Evolutionary conservation across 768 basidiomycete species (phyloP).

Genomic region (Postia placenta): DNA sequence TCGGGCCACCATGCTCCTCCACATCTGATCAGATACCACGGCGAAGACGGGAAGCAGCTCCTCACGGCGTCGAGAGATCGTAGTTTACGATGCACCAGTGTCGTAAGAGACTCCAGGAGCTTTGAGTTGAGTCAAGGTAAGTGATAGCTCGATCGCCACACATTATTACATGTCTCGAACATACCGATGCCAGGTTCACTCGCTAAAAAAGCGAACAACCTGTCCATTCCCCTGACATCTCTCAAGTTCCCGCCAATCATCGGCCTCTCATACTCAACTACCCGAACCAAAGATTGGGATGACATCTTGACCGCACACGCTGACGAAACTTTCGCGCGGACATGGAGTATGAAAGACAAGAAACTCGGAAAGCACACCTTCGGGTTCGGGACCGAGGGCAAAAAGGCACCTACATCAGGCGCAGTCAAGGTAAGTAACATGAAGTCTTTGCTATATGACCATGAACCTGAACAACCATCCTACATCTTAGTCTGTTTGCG

Average conservation of each 20-base stretch:
- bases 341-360: constrained; percentile 86
- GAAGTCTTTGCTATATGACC: not conserved
- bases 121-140: constrained; percentile 92
- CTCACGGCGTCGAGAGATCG: constrained; percentile 87
- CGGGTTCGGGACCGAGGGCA: constrained; percentile 46
- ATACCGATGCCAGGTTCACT: constrained; percentile 60
- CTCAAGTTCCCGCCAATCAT: constrained; percentile 83
- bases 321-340: constrained; percentile 76
- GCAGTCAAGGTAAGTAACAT: constrained; percentile 55
- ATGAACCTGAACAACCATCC: not conserved
- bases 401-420: constrained; percentile 43
- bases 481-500: constrained; percentile 61
- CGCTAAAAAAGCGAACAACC: constrained; percentile 67
- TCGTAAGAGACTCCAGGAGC: constrained; percentile 91
- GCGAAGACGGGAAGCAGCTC: constrained; percentile 94
- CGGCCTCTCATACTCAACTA: constrained; percentile 69
- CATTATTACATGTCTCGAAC: not conserved
- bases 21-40: constrained; percentile 90
- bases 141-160: constrained; percentile 1
- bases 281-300: constrained; percentile 94
- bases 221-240: constrained; percentile 73
- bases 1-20: constrained; percentile 91
- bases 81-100: constrained; percentile 81
- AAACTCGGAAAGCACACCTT: constrained; percentile 72
- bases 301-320: constrained; percentile 89